These are phyloP conservation scores for Penicillium sp. DNA, from an alignment of 2,329 filamentous ascomycete genomes.

Conservation along the genomic window DNA sequence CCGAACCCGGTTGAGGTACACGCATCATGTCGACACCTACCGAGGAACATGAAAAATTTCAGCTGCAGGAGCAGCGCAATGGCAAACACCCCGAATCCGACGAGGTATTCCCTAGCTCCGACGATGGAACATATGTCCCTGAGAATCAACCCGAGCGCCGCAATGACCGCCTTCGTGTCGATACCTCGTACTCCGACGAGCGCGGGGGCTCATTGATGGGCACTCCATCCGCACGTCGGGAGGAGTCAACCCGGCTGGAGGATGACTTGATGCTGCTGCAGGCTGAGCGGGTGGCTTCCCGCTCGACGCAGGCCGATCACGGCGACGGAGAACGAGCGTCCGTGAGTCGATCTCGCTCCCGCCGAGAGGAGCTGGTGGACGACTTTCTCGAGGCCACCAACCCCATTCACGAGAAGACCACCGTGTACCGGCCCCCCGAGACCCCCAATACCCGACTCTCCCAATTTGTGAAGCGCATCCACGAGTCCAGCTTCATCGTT, in stretches of 20 bases:
- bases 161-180: slow-evolving; percentile 19
- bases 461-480: slow-evolving; percentile 59
- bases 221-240: slow-evolving; percentile 53
- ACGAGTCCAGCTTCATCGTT: slow-evolving; percentile 59
- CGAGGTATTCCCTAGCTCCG: slow-evolving; percentile 23
- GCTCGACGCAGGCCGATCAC: slow-evolving; percentile 27
- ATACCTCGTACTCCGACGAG: slow-evolving; percentile 19
- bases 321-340: slow-evolving; percentile 38
- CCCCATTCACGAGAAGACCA: slow-evolving; percentile 61
- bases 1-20: slow-evolving; percentile 18
- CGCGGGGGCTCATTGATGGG: slow-evolving; percentile 11
- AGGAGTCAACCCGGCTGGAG: slow-evolving; percentile 55
- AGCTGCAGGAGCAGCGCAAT: slow-evolving; percentile 23
- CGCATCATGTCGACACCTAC: slow-evolving; percentile 34
- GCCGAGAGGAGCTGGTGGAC: slow-evolving; percentile 53
- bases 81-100: slow-evolving; percentile 17
- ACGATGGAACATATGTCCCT: slow-evolving; percentile 29
- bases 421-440: slow-evolving; percentile 59
- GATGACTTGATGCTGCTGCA: slow-evolving; percentile 62
- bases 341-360: slow-evolving; percentile 48
- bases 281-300: slow-evolving; percentile 56
- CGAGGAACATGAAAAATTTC: slow-evolving; percentile 24
- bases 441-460: slow-evolving; percentile 57
- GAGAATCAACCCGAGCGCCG: slow-evolving; percentile 14
- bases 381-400: slow-evolving; percentile 64